Evolutionary conservation across 2,329 filamentous ascomycete species (phyloP), one percentile per base, ranked within the genome.

Genomic region (Fusarium irregulare): DNA sequence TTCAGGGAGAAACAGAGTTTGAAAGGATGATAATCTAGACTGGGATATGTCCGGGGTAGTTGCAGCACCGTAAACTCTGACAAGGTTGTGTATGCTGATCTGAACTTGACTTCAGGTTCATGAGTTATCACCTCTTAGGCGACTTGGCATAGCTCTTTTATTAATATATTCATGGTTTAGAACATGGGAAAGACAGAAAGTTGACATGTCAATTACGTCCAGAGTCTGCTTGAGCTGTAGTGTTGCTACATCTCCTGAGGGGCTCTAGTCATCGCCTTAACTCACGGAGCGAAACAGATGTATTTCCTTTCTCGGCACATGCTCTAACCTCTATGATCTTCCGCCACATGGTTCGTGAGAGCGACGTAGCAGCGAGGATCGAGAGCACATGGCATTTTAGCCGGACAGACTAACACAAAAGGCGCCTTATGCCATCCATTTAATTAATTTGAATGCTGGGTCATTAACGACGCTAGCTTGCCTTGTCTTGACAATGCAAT

Each of bases 371-470:
- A 21, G 49, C 57, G 41, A 62, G 30, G 56, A 13, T 40, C 28
- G 23, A 60, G 47, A 51, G 27, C 37, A 49, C 23, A 62, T 63
- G 37, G 46, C 37, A 37, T 45, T 60, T 64, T 64, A 64, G 60
- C 60, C 50, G 61, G 30, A 21, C 13, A 21, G 21, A 18, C 49
- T 53, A 63, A 45, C 11, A 23, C 10, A 23, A 16, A 47, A 58
- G 20, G 30, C 20, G 47, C 32, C 45, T 28, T 40, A 32, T 45
- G 46, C 37, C 20, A 60, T 62, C 51, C 40, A 34, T 47, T 62
- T 14, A 14, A 51, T 51, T 41, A 51, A 20, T 27, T 20, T 41
- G 16, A 7, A 34, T 34, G 21, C 18, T 50, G 20, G 47, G 16
- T 50, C 7, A 21, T 27, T 21, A 42, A 18, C 2, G 23, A 41